Percentiles rank a stretch among this genome's conserved stretches.
These are phyloP conservation scores for Penicillium sp. DNA, from an alignment of 2,329 filamentous ascomycete species.

Conservation along the genomic window DNA sequence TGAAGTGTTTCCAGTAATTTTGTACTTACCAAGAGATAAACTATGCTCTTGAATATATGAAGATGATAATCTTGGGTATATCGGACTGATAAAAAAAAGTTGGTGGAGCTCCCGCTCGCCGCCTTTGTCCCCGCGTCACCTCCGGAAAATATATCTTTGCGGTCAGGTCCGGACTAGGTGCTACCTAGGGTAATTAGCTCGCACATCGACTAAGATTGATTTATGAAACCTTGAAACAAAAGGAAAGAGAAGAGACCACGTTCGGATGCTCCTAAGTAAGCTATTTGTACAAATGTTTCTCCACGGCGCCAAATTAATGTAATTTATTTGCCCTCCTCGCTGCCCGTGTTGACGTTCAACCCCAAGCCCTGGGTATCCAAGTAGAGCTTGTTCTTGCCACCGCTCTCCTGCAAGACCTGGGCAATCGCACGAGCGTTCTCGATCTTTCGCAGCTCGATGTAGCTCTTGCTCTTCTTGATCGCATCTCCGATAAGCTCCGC, in stretches of 20 bases:
- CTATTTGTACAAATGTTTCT: slow-evolving; percentile 40
- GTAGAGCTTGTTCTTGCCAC: slow-evolving; percentile 89
- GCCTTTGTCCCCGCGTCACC: slow-evolving; percentile 28
- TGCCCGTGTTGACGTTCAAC: slow-evolving; percentile 68
- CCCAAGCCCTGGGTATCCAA: slow-evolving; percentile 89
- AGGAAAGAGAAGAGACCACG: slow-evolving; percentile 34
- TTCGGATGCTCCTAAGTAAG: slow-evolving; percentile 32
- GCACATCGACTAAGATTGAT: neutral
- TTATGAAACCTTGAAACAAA: neutral
- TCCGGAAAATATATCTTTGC: slow-evolving; percentile 14
- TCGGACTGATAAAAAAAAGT: slow-evolving; percentile 25
- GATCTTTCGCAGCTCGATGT: slow-evolving; percentile 96
- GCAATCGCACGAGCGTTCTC: slow-evolving; percentile 93
- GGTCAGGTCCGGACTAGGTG: no score
- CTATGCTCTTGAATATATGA: neutral
- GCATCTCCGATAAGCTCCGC: slow-evolving; percentile 97
- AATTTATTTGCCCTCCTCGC: slow-evolving; percentile 34
- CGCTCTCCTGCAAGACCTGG: slow-evolving; percentile 78
- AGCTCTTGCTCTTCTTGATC: slow-evolving; percentile 98
- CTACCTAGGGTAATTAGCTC: neutral
- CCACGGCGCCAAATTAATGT: slow-evolving; percentile 24
- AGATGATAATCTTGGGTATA: neutral
- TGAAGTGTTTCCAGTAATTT: neutral
- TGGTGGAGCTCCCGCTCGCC: slow-evolving; percentile 25
- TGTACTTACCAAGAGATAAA: neutral